These are phyloP conservation scores for Entomophthora muscae DNA, from an alignment of 371 early-diverging fungal species.

Conservation along the genomic window DNA sequence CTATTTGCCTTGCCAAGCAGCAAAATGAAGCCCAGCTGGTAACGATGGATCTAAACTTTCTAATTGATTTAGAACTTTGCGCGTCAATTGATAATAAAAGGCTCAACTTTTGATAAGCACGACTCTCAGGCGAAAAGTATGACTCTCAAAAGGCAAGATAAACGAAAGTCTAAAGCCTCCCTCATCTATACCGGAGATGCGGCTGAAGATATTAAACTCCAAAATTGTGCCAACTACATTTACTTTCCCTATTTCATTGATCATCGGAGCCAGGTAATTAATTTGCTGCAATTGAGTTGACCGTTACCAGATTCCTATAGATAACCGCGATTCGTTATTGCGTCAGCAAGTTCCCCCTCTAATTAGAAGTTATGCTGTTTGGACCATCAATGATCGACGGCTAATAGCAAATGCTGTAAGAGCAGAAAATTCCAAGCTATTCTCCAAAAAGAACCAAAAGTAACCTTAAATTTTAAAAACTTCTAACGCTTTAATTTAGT, in stretches of 20 bases:
- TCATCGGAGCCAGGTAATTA: slow-evolving; percentile 14
- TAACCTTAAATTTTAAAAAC: slow-evolving; percentile 8
- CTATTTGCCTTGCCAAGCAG: background rate
- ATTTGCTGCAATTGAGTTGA: background rate
- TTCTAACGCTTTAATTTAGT: slow-evolving; percentile 14
- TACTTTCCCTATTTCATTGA: slow-evolving; percentile 26
- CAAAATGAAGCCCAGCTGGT: background rate
- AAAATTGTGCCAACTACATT: slow-evolving; percentile 10
- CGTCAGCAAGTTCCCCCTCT: slow-evolving; percentile 17
- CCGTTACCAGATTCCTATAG: slow-evolving; percentile 19
- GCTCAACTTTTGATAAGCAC: background rate
- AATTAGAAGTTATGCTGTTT: slow-evolving; percentile 16
- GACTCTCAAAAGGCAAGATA: background rate
- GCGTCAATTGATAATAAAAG: background rate
- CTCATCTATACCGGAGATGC: background rate
- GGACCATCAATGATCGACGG: slow-evolving; percentile 25
- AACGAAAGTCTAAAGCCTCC: background rate
- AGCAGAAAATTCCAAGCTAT: slow-evolving; percentile 19
- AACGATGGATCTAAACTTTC: background rate
- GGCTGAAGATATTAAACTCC: background rate
- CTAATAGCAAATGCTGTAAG: slow-evolving; percentile 21
- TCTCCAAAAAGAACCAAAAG: background rate
- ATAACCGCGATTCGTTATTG: slow-evolving; percentile 21
- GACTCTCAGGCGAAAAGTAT: background rate
- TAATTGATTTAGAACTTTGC: background rate